Percentiles rank a stretch among this genome's conserved stretches.
These are phyloP conservation scores for Zasmidium cellare DNA, from an alignment of 2,329 filamentous ascomycete species.

Conservation along the genomic window DNA sequence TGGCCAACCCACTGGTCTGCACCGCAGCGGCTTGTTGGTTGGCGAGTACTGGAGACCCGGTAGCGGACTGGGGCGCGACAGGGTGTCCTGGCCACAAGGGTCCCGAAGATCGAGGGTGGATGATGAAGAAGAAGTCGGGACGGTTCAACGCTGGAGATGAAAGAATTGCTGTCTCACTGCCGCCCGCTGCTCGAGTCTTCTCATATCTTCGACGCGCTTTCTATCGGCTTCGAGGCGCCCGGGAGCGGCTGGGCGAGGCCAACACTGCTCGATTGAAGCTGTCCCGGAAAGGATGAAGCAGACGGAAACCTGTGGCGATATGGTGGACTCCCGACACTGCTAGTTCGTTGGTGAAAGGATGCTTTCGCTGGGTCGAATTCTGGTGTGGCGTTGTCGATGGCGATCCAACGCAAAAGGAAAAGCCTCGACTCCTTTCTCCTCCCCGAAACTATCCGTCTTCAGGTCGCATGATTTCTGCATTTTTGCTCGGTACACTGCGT, in stretches of 20 bases:
- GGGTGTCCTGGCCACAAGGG: not conserved
- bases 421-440: no score
- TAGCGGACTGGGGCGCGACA: not conserved
- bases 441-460: no score
- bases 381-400: no score
- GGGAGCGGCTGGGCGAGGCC: not conserved
- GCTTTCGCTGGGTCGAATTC: no score
- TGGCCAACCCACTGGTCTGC: not conserved
- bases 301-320: no score
- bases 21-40: not conserved
- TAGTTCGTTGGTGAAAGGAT: no score
- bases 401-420: no score
- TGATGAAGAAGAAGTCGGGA: not conserved
- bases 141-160: not conserved
- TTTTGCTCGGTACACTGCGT: no score
- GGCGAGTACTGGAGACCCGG: not conserved
- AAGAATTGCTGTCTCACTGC: not conserved
- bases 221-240: not conserved
- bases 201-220: conserved; percentile 3
- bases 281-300: no score
- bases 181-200: not conserved
- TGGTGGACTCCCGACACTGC: no score
- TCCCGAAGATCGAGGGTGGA: not conserved
- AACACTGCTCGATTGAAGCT: no score
- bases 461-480: no score